Base-by-base conservation (phyloP, 2,329 filamentous ascomycete genomes). In the Blastomyces percursus region DNA sequence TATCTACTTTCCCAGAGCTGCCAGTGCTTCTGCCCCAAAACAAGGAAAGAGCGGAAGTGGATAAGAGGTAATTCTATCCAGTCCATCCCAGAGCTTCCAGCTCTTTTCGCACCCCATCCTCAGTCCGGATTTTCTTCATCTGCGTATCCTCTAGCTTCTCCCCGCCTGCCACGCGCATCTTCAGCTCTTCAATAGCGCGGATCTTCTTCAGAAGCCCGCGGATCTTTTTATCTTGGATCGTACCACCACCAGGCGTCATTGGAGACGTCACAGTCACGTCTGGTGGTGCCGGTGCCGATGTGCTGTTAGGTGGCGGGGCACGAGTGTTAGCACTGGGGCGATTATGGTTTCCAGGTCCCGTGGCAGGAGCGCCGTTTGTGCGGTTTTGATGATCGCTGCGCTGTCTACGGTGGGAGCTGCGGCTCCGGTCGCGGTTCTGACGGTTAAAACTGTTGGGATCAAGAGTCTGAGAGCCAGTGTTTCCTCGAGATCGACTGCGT, bases 121-220 rank as follows among this genome's bases (percentile, higher is more conserved):
- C 96, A 27, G 91, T 97, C 62, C 85, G 84, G 70, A 99, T 99
- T 84, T 99, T 99, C 82, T 96, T 95, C 77, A 99, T 86, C 79
- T 99, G 94, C 40, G 94, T 99, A 72, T 96, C 93, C 79, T 99
- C 94, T 64, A 99, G 80, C 82, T 96, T 97, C 82, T 99, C 94
- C 5, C 93, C 93, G 42, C 88, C 87, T 2, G 93, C 94, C 68
- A 92, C 86, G 62, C 94, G 86, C 92, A 97, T 96, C 81, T 97
- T 96, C 65, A 99, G 80, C 74, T 99, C 94, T 73, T 99, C 94
- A 72, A 99, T 99, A 12, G 94, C 94, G 24, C 94, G 86, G 66
- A 99, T 89, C 83, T 99, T 99, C 84, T 99, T 99, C 74, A 96
- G 83, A 66, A 99, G 82, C 64, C 90, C 90, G 62, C 94, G 84